Evolutionary conservation across 257 asterid genomes (phyloP).

Genomic region (Jasminum sambac): DNA sequence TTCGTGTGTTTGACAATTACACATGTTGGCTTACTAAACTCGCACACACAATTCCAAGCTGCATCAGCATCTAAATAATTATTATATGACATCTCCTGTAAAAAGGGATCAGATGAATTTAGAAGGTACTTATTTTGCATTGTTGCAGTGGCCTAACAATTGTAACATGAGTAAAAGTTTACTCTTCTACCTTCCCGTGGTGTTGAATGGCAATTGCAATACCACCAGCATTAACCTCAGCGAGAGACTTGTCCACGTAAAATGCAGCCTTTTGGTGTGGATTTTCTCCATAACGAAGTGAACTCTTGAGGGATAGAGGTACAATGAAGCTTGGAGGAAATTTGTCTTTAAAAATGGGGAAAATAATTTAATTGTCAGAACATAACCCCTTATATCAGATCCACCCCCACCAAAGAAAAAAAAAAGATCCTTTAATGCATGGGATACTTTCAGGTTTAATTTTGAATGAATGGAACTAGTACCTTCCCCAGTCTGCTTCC

Average conservation of each 20-base stretch:
- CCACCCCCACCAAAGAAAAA: too few relatives aligned
- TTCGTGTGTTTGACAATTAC: conserved; percentile 95
- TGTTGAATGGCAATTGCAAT: conserved; percentile 87
- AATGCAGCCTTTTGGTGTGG: conserved; percentile 98
- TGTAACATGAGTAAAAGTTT: too few relatives aligned
- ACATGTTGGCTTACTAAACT: conserved; percentile 86
- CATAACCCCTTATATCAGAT: background rate
- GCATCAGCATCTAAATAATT: conserved; percentile 96
- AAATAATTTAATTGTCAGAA: conserved; percentile 22
- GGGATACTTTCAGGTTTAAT: background rate
- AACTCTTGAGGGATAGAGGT: conserved; percentile 72
- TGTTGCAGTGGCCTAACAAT: background rate
- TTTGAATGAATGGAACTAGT: conserved; percentile 18
- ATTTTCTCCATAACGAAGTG: conserved; percentile 96
- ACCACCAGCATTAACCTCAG: conserved; percentile 94
- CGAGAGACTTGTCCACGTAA: conserved; percentile 86
- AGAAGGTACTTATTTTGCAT: conserved; percentile 3
- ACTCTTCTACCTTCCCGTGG: conserved; percentile 80
- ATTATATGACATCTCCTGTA: conserved; percentile 96
- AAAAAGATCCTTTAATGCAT: background rate
- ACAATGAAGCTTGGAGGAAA: conserved; percentile 78
- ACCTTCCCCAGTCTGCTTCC: conserved; percentile 93
- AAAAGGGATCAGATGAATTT: conserved; percentile 20
- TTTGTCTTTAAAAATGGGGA: conserved; percentile 49
- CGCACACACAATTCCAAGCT: conserved; percentile 98